Evolutionary conservation across 169 alveolate species (phyloP), one percentile per base, ranked within the genome.

Genomic region (Plasmodium chabaudi): DNA sequence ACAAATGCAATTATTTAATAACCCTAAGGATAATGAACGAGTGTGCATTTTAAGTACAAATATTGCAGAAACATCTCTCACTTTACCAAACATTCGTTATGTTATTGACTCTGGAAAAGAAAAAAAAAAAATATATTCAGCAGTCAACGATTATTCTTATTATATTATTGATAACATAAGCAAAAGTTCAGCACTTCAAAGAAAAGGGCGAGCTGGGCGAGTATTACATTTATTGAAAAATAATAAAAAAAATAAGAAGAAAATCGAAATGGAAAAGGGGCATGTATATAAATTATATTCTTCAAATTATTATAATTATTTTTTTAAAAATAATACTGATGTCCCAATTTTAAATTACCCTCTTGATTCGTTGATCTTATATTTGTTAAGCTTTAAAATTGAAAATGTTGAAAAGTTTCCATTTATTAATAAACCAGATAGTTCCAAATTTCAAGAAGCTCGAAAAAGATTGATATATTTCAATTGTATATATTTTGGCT

Each of bases 131-230:
- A 89, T 96, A 21, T 96, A 94, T 89, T 93, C 97, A 61, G 82
- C 95, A 0, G 92, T 92, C 21, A 92, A 95, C 34, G 97, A 97
- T 51, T 93, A 96, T 56, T 97, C 99, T 13, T 93, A 94, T 72
- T 98, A 97, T 92, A 86, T 87, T 23, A 94, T 98, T 51, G 92
- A 94, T 25, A 97, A 98, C 96, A 95, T 95, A 44, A 92, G 98
- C 68, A 95, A 96, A 89, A 96, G 98, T 9, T 95, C 99, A 25
- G 97, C 99, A 13, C 94, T 94, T 68, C 99, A 99, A 88, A 96
- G 99, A 87, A 95, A 99, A 23, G 99, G 99, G 17, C 95, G 99
- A 90, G 99, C 99, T 0, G 99, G 99, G 44, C 97, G 99, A 94
- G 57, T 82, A 17, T 82, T 82, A 82, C 74, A 82, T 67, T 82